These are phyloP conservation scores for Kodamaea arcana DNA, from an alignment of 1,139 yeast genomes.

Conservation along the genomic window DNA sequence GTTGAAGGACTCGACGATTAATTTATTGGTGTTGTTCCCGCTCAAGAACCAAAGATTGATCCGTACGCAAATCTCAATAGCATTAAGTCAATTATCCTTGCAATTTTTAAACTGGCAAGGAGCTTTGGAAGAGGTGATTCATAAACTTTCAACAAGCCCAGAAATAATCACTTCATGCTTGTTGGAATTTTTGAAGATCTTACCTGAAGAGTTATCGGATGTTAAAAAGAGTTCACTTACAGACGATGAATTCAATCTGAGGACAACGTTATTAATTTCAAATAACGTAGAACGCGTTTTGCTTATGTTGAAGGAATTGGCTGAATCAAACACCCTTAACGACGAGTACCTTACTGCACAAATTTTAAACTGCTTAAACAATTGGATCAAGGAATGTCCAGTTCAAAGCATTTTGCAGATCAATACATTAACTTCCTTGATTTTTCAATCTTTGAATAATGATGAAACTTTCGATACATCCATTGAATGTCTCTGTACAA, in stretches of 20 bases:
- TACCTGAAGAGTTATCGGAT: constrained; percentile 89
- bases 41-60: constrained; percentile 47
- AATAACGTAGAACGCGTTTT: constrained; percentile 69
- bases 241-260: constrained; percentile 69
- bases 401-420: constrained; percentile 61
- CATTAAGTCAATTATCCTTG: constrained; percentile 76
- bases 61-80: constrained; percentile 74
- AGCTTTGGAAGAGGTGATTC: constrained; percentile 66
- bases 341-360: constrained; percentile 25
- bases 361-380: constrained; percentile 71
- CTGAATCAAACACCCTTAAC: constrained; percentile 21
- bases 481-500: constrained; percentile 76
- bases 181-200: constrained; percentile 74
- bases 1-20: constrained; percentile 60
- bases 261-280: constrained; percentile 61
- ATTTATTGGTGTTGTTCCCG: constrained; percentile 46
- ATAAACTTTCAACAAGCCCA: constrained; percentile 39
- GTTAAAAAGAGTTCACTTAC: constrained; percentile 73
- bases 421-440: constrained; percentile 57
- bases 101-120: constrained; percentile 72
- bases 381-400: constrained; percentile 88
- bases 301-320: constrained; percentile 50
- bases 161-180: constrained; percentile 38
- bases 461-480: constrained; percentile 82
- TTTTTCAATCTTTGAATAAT: constrained; percentile 62